phyloP scores from a whole-genome alignment of 495 filamentous ascomycete species.

The Aspergillus sclerotioniger region DNA sequence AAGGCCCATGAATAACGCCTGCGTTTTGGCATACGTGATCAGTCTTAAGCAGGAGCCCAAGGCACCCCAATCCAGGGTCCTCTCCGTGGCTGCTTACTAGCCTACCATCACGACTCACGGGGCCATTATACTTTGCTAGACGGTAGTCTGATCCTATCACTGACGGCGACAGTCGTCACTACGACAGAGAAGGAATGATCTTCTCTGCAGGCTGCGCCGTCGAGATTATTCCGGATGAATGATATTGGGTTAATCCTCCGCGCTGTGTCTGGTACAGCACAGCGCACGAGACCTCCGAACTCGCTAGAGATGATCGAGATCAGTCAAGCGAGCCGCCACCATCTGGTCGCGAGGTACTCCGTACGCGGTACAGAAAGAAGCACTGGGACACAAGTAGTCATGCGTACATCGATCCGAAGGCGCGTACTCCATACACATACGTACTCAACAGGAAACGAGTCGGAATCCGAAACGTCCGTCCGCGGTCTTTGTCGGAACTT shows the following conservation, averaged over 20 bases:
- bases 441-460: background rate
- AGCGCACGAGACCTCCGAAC: conserved; percentile 1
- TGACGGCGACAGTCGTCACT: background rate
- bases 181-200: conserved; percentile 1
- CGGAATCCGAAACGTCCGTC: background rate
- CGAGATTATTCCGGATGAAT: background rate
- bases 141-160: background rate
- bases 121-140: background rate
- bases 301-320: background rate
- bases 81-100: background rate
- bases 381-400: no score
- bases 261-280: background rate
- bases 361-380: background rate
- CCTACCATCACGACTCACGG: background rate
- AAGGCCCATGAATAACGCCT: background rate
- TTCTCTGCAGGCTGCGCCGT: conserved; percentile 3
- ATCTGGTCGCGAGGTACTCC: background rate
- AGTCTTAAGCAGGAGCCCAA: background rate
- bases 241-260: background rate
- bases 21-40: background rate
- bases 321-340: background rate
- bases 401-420: background rate
- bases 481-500: background rate
- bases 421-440: background rate
- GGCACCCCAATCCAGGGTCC: background rate